Evolutionary conservation across 495 filamentous ascomycete species (phyloP), one percentile per base, ranked within the genome.

Genomic region (Aspergillus nidulans): DNA sequence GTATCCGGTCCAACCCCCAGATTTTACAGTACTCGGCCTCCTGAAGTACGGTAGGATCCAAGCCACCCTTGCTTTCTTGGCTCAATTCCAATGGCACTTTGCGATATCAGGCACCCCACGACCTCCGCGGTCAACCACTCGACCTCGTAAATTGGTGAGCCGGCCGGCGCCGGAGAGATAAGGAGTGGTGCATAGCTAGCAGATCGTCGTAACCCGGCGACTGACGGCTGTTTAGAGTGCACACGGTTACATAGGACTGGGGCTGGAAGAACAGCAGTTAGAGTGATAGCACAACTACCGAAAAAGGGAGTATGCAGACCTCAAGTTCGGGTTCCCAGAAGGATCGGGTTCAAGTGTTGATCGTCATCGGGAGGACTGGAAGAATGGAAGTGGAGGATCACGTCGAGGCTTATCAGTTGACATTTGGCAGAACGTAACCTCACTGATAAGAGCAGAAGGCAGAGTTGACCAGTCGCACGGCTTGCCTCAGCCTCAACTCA

Each of bases 51-150:
- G 26, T 19, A 49, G 19, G 28, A 18, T 19, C 32, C 47, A 49
- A 49, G 30, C 32, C 28, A 49, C 30, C 46, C 16, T 49, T 49
- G 13, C 30, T 49, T 49, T 4, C 30, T 49, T 48, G 45, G 45
- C 45, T 30, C 45, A 48, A 48, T 32, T 48, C 28, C 16, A 36
- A n/a, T 36, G 46, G 9, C 24, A 30, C 28, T 23, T 6, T 2
- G 10, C 9, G 20, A 2, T 21, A 49, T 49, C 19, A 38, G 20
- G 13, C 18, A 49, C 46, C 30, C 30, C 46, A 49, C 47, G 47
- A 3, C 30, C n/a, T n/a, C n/a, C 10, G 30, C 30, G 3, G 30
- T 13, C 30, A 34, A 12, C 24, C 30, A 49, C 38, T 49, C 30
- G 46, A 34, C 45, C 16, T 48, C 25, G 16, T 26, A 20, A 18